Evolutionary conservation across 2,329 filamentous ascomycete species (phyloP), one percentile per base, ranked within the genome.

Genomic region (Graphium sp.): DNA sequence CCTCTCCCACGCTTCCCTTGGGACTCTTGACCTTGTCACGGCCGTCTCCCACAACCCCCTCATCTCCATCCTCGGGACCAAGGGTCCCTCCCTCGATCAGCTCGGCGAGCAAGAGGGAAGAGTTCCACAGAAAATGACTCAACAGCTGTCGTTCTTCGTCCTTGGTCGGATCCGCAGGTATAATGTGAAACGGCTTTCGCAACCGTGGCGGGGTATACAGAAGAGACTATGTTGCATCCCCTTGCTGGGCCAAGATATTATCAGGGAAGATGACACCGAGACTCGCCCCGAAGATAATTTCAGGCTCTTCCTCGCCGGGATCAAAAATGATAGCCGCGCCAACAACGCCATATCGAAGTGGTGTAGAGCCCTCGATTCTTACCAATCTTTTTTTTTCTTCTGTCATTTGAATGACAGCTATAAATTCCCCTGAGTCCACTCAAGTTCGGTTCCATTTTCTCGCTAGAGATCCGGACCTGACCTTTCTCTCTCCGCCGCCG

Each of bases 101-200:
- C 47, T 69, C 66, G 7, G 62, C 64, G 2, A 69, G 52, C 36
- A 66, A 47, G 26, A 73, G 46, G 12, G 56, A 60, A 6, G 74
- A 60, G 48, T 83, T 83, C 76, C 76, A 83, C 16, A 82, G 50
- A 46, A 74, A 80, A 44, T 83, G 76, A 35, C 71, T 70, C 44
- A 80, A 82, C 24, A 81, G 59, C 13, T 50, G 47, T 28, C 73
- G 52, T 39, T 71, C 64, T 18, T 58, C 49, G 31, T 73, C 66
- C 18, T 47, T 53, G 18, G 52, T 44, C 9, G 52, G 70, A 39
- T 66, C 55, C 14, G 56, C 48, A 12, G 66, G 53, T 7, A 50
- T 49, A 39, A 67, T 50, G 24, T 45, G 37, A 24, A 67, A 41
- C 8, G 56, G 53, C 29, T 42, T 45, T 11, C 55, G 60, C 11